Percentiles rank a stretch among this genome's conserved stretches.
These are phyloP conservation scores for Boechera divaricarpa DNA, from an alignment of 345 rosid species.

Conservation along the genomic window DNA sequence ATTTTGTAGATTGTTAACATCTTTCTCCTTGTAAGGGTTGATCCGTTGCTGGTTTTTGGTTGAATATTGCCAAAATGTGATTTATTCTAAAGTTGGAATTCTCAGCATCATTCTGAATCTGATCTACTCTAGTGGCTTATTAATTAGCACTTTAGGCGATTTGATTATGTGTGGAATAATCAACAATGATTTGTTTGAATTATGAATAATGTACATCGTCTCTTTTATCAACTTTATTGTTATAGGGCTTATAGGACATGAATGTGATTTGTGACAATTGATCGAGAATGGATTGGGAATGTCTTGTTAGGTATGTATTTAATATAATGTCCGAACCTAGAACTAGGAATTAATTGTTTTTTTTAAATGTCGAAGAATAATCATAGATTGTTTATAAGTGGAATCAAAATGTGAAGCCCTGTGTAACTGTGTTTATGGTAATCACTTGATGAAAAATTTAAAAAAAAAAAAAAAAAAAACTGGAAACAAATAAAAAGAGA, in stretches of 20 bases:
- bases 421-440: background rate
- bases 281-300: slow-evolving; percentile 35
- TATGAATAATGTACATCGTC: slow-evolving; percentile 7
- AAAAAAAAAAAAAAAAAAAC: too few relatives aligned
- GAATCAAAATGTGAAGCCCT: slow-evolving; percentile 27
- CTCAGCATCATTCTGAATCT: slow-evolving; percentile 20
- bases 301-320: slow-evolving; percentile 38
- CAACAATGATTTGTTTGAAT: slow-evolving; percentile 16
- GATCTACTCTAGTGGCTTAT: background rate
- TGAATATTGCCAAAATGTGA: too few relatives aligned
- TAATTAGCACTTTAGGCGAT: background rate
- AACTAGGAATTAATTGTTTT: background rate
- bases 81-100: background rate
- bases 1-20: background rate
- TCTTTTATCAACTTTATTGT: slow-evolving; percentile 4
- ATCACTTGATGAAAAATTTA: slow-evolving; percentile 9
- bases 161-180: slow-evolving; percentile 23
- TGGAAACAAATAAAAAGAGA: background rate
- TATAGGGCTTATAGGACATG: slow-evolving; percentile 20
- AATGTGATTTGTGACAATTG: slow-evolving; percentile 28
- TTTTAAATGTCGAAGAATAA: background rate
- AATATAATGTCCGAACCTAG: slow-evolving; percentile 23
- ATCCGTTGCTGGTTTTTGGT: background rate
- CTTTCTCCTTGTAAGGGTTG: slow-evolving; percentile 1
- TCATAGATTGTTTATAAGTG: slow-evolving; percentile 19